Conservation (phyloP, 768 basidiomycete genomes). For the Russula earlei region DNA sequence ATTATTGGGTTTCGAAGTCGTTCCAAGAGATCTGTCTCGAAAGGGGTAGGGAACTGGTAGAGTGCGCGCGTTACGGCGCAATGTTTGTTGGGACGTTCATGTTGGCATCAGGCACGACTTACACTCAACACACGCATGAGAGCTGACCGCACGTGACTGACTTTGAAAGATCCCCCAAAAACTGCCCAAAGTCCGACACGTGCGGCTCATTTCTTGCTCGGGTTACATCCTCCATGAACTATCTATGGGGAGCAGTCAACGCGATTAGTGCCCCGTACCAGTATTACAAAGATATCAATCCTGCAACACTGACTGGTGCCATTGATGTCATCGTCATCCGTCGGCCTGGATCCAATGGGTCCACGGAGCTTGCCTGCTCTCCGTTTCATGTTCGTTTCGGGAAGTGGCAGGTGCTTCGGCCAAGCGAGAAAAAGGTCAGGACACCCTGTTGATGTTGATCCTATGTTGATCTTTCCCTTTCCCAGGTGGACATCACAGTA, state of each 20-base stretch:
- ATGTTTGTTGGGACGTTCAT: no score
- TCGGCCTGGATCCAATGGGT: conserved; percentile 53
- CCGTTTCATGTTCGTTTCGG: conserved; percentile 98
- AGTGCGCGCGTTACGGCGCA: no score
- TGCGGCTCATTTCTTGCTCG: not conserved
- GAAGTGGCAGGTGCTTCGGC: conserved; percentile 90
- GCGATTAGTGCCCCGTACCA: conserved; percentile 82
- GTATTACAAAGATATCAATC: conserved; percentile 92
- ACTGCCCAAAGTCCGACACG: no score
- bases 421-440: conserved; percentile 84
- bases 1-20: no score
- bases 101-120: no score
- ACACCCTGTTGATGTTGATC: not conserved
- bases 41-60: no score
- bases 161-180: no score
- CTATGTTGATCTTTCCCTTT: not conserved
- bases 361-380: conserved; percentile 71
- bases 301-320: conserved; percentile 92
- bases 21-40: no score
- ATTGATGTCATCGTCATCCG: conserved; percentile 98
- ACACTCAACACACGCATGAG: no score
- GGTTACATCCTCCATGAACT: conserved; percentile 50
- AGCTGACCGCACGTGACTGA: no score
- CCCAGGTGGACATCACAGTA: conserved; percentile 78
- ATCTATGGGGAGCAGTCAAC: conserved; percentile 76